Evolutionary conservation across 257 asterid species (phyloP).

Genomic region (Solanum bulbocastanum): DNA sequence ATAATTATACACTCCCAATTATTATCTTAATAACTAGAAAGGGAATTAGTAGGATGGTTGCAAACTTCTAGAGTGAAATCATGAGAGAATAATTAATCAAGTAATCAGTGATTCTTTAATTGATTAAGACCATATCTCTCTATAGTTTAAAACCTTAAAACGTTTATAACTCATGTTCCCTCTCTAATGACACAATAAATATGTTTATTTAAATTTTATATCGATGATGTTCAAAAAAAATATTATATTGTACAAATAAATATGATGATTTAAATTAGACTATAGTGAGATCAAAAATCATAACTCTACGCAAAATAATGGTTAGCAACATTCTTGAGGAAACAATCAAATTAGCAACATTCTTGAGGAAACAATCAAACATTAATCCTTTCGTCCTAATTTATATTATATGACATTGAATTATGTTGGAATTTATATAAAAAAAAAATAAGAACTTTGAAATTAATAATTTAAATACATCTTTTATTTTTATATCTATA

Average conservation of each 20-base stretch:
- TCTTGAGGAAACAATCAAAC: background rate
- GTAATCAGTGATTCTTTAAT: background rate
- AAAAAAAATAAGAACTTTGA: background rate
- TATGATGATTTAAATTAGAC: background rate
- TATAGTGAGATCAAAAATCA: background rate
- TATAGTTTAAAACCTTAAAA: background rate
- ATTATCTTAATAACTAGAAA: background rate
- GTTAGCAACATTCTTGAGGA: background rate
- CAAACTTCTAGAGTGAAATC: background rate
- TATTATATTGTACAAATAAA: background rate
- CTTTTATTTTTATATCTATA: background rate
- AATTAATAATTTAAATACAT: background rate
- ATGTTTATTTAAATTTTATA: background rate
- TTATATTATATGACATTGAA: background rate
- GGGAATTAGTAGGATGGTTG: background rate
- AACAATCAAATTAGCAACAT: background rate
- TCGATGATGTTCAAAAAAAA: background rate
- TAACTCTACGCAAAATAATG: background rate
- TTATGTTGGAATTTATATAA: background rate
- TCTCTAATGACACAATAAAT: background rate
- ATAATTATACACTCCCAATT: background rate
- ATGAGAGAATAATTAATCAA: background rate
- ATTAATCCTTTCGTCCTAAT: background rate
- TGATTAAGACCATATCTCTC: background rate
- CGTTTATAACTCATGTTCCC: background rate